These are phyloP conservation scores for Hyaloscypha bicolor DNA, from an alignment of 495 filamentous ascomycete genomes.

Conservation along the genomic window DNA sequence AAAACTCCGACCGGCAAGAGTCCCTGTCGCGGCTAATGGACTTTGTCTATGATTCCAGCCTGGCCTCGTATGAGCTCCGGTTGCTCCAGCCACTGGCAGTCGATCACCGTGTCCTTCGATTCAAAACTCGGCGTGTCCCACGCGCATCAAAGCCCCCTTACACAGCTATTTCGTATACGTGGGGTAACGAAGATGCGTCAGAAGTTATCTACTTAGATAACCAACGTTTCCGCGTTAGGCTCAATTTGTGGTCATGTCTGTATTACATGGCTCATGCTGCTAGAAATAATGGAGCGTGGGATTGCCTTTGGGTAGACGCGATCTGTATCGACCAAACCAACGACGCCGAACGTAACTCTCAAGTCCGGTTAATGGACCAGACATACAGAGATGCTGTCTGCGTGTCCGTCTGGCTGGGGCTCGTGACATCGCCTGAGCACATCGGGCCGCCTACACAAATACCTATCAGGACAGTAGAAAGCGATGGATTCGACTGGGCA, in stretches of 20 bases:
- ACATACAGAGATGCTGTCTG: slow-evolving; percentile 32
- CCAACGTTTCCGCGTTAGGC: slow-evolving; percentile 21
- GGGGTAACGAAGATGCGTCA: slow-evolving; percentile 23
- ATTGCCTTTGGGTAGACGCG: slow-evolving; percentile 34
- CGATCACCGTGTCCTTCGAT: slow-evolving; percentile 6
- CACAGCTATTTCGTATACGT: slow-evolving; percentile 33
- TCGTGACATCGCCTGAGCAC: slow-evolving; percentile 4
- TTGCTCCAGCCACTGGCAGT: slow-evolving; percentile 14
- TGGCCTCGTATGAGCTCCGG: slow-evolving; percentile 20
- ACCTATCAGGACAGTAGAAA: slow-evolving; percentile 21
- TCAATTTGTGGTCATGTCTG: slow-evolving; percentile 31
- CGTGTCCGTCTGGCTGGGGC: slow-evolving; percentile 35
- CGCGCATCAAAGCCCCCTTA: slow-evolving; percentile 13
- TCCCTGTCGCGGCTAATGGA: slow-evolving; percentile 9
- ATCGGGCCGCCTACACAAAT: neutral
- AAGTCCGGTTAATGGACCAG: slow-evolving; percentile 36
- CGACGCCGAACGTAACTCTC: slow-evolving; percentile 31
- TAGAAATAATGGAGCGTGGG: slow-evolving; percentile 15
- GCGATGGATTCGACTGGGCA: slow-evolving; percentile 22
- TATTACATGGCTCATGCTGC: slow-evolving; percentile 20
- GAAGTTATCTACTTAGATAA: slow-evolving; percentile 26
- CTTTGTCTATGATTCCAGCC: slow-evolving; percentile 17
- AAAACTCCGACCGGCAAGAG: neutral
- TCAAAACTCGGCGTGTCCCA: slow-evolving; percentile 11
- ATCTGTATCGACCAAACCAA: slow-evolving; percentile 35